phyloP scores from a whole-genome alignment of 106 monocot genomes.

The Phalaenopsis aphrodite region DNA sequence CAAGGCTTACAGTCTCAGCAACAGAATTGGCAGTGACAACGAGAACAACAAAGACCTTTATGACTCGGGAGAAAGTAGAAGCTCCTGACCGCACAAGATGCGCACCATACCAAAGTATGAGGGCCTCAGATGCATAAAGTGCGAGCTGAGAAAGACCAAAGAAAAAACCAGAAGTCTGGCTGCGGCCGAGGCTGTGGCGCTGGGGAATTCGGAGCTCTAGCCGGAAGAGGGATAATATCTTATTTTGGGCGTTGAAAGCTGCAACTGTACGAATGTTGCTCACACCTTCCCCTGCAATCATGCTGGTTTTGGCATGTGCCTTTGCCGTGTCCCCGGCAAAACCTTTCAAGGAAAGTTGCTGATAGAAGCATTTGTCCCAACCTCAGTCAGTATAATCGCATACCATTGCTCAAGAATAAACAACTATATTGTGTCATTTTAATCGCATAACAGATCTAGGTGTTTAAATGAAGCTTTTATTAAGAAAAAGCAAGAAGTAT shows the following conservation, averaged over 20 bases:
- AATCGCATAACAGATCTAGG: not conserved
- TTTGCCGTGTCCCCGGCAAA: conserved; percentile 94
- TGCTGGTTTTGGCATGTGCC: conserved; percentile 92
- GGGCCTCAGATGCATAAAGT: conserved; percentile 69
- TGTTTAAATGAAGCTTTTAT: not conserved
- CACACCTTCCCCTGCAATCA: conserved; percentile 90
- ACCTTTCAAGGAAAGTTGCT: conserved; percentile 94
- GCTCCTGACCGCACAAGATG: conserved; percentile 47
- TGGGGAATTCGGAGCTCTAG: conserved; percentile 52
- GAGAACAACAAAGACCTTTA: conserved; percentile 83
- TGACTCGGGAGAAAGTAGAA: conserved; percentile 83
- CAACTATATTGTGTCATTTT: not conserved
- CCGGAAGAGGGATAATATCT: conserved; percentile 56
- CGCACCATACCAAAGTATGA: conserved; percentile 75
- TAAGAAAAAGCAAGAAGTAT: not conserved
- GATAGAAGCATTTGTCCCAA: conserved; percentile 8
- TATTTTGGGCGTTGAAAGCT: conserved; percentile 85
- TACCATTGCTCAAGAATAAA: not conserved
- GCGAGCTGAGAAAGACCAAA: conserved; percentile 68
- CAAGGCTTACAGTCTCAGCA: conserved; percentile 69
- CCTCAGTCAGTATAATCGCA: not conserved
- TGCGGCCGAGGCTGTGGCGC: conserved; percentile 40
- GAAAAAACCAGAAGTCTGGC: conserved; percentile 58
- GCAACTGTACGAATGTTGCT: conserved; percentile 94
- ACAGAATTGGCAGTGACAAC: conserved; percentile 87